phyloP scores from a whole-genome alignment of 2,329 filamentous ascomycete species.

The Davidsoniella virescens region DNA sequence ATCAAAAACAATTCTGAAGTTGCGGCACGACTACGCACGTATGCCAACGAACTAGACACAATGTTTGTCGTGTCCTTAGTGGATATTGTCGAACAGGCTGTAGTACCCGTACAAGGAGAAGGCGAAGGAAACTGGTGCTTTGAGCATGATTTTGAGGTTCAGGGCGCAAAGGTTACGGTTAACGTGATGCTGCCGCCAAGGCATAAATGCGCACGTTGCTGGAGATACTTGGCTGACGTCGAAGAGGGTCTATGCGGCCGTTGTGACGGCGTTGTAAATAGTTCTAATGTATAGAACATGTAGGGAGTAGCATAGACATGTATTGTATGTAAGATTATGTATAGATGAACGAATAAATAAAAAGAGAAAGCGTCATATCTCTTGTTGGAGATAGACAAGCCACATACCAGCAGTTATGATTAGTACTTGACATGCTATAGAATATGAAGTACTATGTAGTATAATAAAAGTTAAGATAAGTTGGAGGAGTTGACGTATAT shows the following conservation, averaged over 20 bases:
- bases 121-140: constrained; percentile 25
- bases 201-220: constrained; percentile 74
- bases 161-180: constrained; percentile 23
- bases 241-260: constrained; percentile 53
- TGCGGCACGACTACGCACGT: constrained; percentile 24
- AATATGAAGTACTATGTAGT: neutral
- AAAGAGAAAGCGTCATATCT: neutral
- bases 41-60: constrained; percentile 35
- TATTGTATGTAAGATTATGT: constrained; percentile 6
- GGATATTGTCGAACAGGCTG: constrained; percentile 25
- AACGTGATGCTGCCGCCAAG: constrained; percentile 32
- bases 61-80: constrained; percentile 58
- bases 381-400: no score
- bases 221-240: constrained; percentile 62
- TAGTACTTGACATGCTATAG: neutral
- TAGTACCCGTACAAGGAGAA: constrained; percentile 13
- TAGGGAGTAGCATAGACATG: no score
- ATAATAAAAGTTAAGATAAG: no score
- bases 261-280: constrained; percentile 49
- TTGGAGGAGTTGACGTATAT: no score
- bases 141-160: constrained; percentile 26
- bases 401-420: neutral
- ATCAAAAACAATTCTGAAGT: constrained; percentile 29
- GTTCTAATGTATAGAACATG: neutral
- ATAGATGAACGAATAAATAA: neutral